Conservation (phyloP, 306 rosid genomes). For the Acacia acuminata region DNA sequence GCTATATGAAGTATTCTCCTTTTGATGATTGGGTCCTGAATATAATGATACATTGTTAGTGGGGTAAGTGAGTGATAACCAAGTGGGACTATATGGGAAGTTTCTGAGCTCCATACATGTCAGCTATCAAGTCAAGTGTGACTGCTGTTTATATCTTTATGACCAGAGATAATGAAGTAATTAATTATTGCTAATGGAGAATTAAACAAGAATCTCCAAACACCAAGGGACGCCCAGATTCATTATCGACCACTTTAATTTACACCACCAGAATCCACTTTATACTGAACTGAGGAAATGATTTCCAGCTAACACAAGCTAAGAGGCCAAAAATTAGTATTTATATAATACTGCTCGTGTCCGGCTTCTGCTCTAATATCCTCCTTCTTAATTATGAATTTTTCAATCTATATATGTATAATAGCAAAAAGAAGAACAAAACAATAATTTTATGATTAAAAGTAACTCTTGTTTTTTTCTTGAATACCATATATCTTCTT, state of each 20-base stretch:
- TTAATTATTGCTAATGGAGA: slow-evolving; percentile 24
- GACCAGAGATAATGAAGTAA: neutral
- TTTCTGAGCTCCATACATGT: neutral
- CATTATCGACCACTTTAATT: slow-evolving; percentile 2
- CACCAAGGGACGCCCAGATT: slow-evolving; percentile 28
- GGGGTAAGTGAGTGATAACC: slow-evolving; percentile 9
- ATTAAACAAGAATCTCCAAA: slow-evolving; percentile 37
- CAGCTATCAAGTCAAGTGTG: neutral
- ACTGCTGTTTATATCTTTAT: neutral
- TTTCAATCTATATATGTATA: neutral
- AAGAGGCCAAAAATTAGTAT: neutral
- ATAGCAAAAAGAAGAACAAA: neutral
- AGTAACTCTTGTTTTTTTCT: too few species aligned
- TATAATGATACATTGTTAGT: neutral
- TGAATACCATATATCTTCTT: neutral
- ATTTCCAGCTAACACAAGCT: neutral
- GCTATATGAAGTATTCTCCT: neutral
- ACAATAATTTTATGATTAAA: neutral
- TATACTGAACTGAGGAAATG: neutral
- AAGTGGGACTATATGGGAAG: slow-evolving; percentile 29
- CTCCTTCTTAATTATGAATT: neutral
- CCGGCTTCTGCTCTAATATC: neutral
- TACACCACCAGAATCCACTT: slow-evolving; percentile 31
- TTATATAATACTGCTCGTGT: neutral
- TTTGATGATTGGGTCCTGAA: neutral